Percentiles rank a stretch among this genome's conserved stretches.
Evolutionary conservation across 768 basidiomycete species (phyloP).

Genomic region (Rhodotorula kratochvilovae): DNA sequence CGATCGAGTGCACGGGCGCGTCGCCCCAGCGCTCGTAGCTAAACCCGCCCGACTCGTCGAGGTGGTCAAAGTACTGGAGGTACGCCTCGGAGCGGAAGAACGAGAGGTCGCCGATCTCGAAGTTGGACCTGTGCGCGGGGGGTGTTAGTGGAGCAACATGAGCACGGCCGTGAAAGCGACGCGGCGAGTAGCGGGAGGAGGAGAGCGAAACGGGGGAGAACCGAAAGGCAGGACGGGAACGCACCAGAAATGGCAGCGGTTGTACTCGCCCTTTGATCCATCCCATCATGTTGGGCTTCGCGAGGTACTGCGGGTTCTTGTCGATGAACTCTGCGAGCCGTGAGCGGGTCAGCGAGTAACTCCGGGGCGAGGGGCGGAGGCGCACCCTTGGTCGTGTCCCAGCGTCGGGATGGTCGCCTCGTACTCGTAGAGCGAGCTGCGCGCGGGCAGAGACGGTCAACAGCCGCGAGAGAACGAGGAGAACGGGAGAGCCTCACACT

Average conservation of each 20-base stretch:
- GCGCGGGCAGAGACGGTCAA: constrained; percentile 49
- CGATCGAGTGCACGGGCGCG: constrained; percentile 85
- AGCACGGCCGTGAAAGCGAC: too few relatives aligned
- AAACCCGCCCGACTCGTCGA: constrained; percentile 72
- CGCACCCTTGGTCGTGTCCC: constrained; percentile 61
- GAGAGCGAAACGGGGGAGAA: too few relatives aligned
- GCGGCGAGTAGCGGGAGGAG: constrained; percentile 49
- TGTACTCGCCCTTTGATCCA: constrained; percentile 73
- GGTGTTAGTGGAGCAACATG: background rate
- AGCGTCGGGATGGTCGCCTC: constrained; percentile 73
- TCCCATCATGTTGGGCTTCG: constrained; percentile 62
- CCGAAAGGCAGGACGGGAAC: too few relatives aligned
- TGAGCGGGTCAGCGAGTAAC: constrained; percentile 44
- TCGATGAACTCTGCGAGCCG: constrained; percentile 66
- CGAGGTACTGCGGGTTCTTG: constrained; percentile 60
- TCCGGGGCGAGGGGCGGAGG: constrained; percentile 48
- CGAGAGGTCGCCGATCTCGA: constrained; percentile 67
- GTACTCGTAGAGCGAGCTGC: constrained; percentile 50
- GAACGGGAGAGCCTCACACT: constrained; percentile 47
- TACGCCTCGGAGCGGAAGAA: constrained; percentile 82
- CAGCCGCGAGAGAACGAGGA: constrained; percentile 44
- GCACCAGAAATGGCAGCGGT: constrained; percentile 54
- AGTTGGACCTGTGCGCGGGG: constrained; percentile 12
- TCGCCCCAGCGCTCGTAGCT: constrained; percentile 77
- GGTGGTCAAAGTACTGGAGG: constrained; percentile 71